Evolutionary conservation across 495 filamentous ascomycete species (phyloP).

Genomic region (Bacidia rubella): DNA sequence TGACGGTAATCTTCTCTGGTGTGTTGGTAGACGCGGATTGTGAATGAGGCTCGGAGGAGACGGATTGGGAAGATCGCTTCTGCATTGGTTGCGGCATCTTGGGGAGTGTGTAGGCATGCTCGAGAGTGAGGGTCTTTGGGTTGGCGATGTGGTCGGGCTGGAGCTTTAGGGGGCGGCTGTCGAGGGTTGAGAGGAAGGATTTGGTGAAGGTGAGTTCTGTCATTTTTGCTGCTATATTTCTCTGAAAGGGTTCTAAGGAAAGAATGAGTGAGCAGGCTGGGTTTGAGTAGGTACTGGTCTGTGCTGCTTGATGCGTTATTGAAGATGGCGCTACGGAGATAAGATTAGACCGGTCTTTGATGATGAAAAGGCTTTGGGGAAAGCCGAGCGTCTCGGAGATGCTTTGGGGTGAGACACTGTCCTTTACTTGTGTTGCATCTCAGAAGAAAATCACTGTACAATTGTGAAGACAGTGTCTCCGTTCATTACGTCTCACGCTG

Average conservation of each 20-base stretch:
- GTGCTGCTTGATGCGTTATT: no score
- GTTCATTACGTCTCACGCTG: background rate
- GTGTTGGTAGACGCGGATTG: constrained; percentile 24
- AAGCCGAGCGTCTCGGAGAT: no score
- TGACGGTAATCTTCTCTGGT: constrained; percentile 37
- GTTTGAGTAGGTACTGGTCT: no score
- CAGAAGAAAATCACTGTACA: no score
- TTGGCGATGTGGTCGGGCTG: constrained; percentile 77
- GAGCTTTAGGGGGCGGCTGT: constrained; percentile 62
- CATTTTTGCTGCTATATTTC: constrained; percentile 43
- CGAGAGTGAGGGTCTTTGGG: constrained; percentile 49
- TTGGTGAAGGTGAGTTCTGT: constrained; percentile 77
- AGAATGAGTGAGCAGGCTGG: no score
- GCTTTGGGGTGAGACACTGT: background rate
- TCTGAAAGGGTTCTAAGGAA: no score
- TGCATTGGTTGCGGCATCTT: constrained; percentile 13
- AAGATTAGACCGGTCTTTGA: background rate
- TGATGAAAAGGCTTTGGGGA: no score
- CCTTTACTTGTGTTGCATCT: background rate
- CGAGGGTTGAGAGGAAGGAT: constrained; percentile 65
- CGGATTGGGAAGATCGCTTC: constrained; percentile 5
- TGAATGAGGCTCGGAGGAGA: constrained; percentile 18
- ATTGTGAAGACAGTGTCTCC: no score
- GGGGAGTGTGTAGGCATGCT: constrained; percentile 8
- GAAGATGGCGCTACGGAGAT: background rate